Evolutionary conservation across 306 rosid species (phyloP), one percentile per base, ranked within the genome.

Genomic region (Pachyrhizus erosus): DNA sequence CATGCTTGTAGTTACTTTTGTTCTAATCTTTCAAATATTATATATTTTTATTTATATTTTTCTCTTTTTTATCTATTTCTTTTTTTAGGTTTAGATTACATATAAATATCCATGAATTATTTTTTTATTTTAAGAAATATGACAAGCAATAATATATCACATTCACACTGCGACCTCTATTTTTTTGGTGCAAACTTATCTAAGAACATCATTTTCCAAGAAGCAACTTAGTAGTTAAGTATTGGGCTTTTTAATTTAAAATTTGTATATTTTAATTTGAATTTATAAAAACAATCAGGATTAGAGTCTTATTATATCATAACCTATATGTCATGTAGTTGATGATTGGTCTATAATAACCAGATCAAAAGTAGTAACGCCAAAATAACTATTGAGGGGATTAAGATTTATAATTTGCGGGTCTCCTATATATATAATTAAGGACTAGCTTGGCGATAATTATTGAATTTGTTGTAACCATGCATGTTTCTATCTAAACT

Each of bases 311-410:
- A 15, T 58, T 76, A 60, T 58, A 27, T 67, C 15, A 34, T 66
- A 49, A 24, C 54, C 39, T n/a, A 34, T 18, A 73, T 17, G 27
- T 29, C 13, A 21, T 10, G 54, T 37, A 21, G 61, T 69, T 79
- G 45, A 11, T 54, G 21, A 43, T 70, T 43, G 70, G 77, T 70
- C 69, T 26, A 54, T 27, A 13, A 70, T 7, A 57, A 70, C 34
- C 58, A 17, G 40, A 78, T 14, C 14, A 49, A 21, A 62, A 61
- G 45, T 43, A 76, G 29, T 76, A 20, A 40, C 7, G 61, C 29
- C 60, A 45, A 62, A 9, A 45, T 62, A 27, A 76, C 61, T 43
- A 65, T 61, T 76, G 39, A 42, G 7, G 45, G 17, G 61, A 43
- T 27, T 13, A 9, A 6, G 43, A 43, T 43, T 42, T 60, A 12